Base-by-base conservation (phyloP, 2,329 filamentous ascomycete species). In the Neobulgaria alba region DNA sequence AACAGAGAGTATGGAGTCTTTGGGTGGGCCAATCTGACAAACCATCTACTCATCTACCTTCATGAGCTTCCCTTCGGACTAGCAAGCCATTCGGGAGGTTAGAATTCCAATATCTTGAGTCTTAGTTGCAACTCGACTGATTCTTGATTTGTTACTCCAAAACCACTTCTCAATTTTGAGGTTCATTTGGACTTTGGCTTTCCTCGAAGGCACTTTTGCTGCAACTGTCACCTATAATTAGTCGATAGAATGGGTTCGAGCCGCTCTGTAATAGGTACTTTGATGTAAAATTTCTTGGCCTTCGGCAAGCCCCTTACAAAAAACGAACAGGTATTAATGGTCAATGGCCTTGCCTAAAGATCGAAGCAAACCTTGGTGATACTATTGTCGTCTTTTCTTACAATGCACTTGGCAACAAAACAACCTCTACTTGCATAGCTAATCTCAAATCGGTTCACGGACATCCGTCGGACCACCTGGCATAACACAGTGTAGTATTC, bases 321-420 rank as follows among this genome's bases (percentile, higher is more conserved):
- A n/a, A n/a, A n/a, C n/a, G n/a, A n/a, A n/a, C n/a, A n/a, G 75
- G 73, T 12, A 72, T 82, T 58, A 81, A 82, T 50, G 68, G 68
- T 3, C 56, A 71, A 51, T 79, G 77, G 73, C 77, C 77, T 7
- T 38, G 36, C 10, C 79, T 79, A 2, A 55, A 57, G 3, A 67
- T 78, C 20, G 64, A 71, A 43, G 29, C 12, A 15, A 31, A 15
- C 29, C 12, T 78, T 36, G 80, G 80, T 42, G 81, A 85, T 42
- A 47, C 46, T 19, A 50, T 71, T 7, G 61, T 75, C 33, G 69
- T 68, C 43, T 52, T 61, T 39, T 59, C 73, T 18, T 58, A 60
- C 47, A 76, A 76, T 58, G 55, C 61, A 23, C 63, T 76, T 5
- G 73, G 73, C 17, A 26, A 38, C 10, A 29, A 14, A 38, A 21